A percentile compares a stretch with the other conserved stretches of the same genome.
phyloP scores from a whole-genome alignment of 2,329 filamentous ascomycete genomes.

The Colletotrichum gloeosporioides region DNA sequence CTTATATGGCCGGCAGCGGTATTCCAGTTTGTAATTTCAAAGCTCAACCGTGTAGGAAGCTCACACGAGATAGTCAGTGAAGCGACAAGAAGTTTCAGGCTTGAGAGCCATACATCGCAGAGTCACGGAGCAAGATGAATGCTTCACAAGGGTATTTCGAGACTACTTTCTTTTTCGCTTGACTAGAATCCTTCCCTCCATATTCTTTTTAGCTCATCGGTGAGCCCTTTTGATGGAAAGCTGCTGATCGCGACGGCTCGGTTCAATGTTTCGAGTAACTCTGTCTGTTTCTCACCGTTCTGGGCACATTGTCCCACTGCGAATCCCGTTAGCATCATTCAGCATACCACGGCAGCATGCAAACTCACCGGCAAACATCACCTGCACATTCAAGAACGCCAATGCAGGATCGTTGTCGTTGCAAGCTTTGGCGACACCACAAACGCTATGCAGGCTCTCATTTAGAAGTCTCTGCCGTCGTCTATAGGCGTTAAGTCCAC shows the following conservation, averaged over 20 bases:
- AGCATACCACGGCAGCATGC: too few relatives aligned
- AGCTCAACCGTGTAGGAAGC: too few relatives aligned
- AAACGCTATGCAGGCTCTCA: slow-evolving; percentile 33
- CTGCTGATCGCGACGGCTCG: background rate
- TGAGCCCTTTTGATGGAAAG: slow-evolving; percentile 1
- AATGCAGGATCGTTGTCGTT: background rate
- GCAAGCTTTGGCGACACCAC: slow-evolving; percentile 37
- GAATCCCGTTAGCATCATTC: background rate
- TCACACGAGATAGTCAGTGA: too few relatives aligned
- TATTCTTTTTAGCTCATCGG: background rate
- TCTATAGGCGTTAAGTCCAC: slow-evolving; percentile 44
- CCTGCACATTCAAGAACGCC: slow-evolving; percentile 10
- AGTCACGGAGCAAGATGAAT: too few relatives aligned
- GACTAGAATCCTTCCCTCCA: background rate
- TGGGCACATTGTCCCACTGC: slow-evolving; percentile 14
- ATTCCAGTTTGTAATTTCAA: too few relatives aligned
- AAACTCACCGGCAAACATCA: slow-evolving; percentile 4
- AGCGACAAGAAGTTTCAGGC: too few relatives aligned
- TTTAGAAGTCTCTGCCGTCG: slow-evolving; percentile 20
- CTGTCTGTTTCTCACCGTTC: background rate
- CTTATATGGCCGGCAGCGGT: too few relatives aligned
- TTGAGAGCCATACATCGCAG: too few relatives aligned
- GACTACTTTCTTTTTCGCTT: too few relatives aligned
- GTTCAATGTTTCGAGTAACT: background rate
- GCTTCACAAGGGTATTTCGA: too few relatives aligned